phyloP scores from a whole-genome alignment of 768 basidiomycete species.

The Tulasnella sp. region DNA sequence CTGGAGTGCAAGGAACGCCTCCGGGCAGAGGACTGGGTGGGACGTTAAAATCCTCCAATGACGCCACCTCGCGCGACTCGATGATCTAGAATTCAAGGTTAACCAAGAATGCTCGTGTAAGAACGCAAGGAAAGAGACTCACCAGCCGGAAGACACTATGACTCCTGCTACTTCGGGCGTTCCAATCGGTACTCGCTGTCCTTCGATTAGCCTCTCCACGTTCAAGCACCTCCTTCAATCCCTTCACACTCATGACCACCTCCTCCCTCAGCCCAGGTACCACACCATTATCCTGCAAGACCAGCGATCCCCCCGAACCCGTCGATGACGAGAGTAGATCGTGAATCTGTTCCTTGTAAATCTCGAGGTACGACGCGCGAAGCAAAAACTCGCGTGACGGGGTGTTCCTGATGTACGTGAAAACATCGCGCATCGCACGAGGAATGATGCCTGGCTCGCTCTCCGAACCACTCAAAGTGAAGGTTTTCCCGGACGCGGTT shows the following conservation, averaged over 20 bases:
- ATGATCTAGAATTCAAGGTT: conserved; percentile 31
- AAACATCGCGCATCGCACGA: conserved; percentile 83
- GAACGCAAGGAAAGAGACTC: conserved; percentile 13
- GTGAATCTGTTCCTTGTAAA: conserved; percentile 86
- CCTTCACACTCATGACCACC: conserved; percentile 81
- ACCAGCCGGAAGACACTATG: conserved; percentile 92
- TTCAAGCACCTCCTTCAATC: conserved; percentile 72
- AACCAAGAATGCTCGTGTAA: not conserved
- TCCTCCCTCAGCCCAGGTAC: conserved; percentile 77
- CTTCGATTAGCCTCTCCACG: conserved; percentile 78
- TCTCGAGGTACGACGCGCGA: conserved; percentile 90
- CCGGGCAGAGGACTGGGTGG: not conserved
- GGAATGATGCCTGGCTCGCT: conserved; percentile 91
- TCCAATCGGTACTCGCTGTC: conserved; percentile 98
- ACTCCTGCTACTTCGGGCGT: conserved; percentile 85
- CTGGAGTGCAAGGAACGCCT: conserved; percentile 35
- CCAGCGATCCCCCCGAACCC: conserved; percentile 40
- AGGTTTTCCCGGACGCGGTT: conserved; percentile 70
- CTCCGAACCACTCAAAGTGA: conserved; percentile 48
- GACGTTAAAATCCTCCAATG: not conserved
- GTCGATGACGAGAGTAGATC: conserved; percentile 54
- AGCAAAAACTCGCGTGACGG: conserved; percentile 82
- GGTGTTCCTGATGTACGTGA: conserved; percentile 62
- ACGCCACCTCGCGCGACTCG: conserved; percentile 63
- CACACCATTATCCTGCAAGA: conserved; percentile 55